A percentile compares a stretch with the other conserved stretches of the same genome.
Evolutionary conservation across 805 yeast genomes (phyloP).

Genomic region (Spathaspora boniae): DNA sequence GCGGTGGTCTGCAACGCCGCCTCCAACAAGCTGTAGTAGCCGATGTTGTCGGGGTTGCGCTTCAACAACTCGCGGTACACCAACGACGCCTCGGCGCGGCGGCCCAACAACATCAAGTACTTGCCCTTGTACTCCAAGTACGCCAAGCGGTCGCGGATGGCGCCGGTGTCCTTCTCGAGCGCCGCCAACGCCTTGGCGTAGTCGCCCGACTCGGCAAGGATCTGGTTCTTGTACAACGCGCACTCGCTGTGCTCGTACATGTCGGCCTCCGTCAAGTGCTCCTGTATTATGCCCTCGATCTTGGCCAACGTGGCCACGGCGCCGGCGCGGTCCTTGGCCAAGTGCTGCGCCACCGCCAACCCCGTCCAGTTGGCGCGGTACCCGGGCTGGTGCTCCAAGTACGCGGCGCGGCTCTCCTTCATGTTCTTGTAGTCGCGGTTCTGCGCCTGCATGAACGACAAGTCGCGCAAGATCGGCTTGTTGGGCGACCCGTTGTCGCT

Average conservation of each 20-base stretch:
- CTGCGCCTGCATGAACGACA: constrained; percentile 77
- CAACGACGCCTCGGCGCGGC: constrained; percentile 59
- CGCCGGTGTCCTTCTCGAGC: constrained; percentile 49
- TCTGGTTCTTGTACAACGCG: constrained; percentile 63
- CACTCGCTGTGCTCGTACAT: constrained; percentile 80
- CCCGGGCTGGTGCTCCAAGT: constrained; percentile 72
- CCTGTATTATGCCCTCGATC: constrained; percentile 72
- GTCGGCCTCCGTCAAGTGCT: constrained; percentile 63
- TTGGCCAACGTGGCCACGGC: constrained; percentile 71
- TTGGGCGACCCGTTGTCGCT: constrained; percentile 75
- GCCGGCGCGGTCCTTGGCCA: constrained; percentile 60
- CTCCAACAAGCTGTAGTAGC: constrained; percentile 67
- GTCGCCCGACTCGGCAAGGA: constrained; percentile 63
- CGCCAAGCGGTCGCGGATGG: constrained; percentile 54
- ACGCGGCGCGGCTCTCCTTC: constrained; percentile 59
- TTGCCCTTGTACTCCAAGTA: constrained; percentile 65
- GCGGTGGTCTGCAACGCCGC: constrained; percentile 50
- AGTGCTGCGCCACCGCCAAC: constrained; percentile 79
- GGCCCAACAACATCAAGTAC: constrained; percentile 56
- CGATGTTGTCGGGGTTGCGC: constrained; percentile 79
- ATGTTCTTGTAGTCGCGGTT: constrained; percentile 66
- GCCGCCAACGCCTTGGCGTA: constrained; percentile 60
- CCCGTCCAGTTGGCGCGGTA: constrained; percentile 90
- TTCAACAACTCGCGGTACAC: constrained; percentile 67
- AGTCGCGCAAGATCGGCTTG: constrained; percentile 74